Conservation (phyloP, 176 grass and related monocot genomes). For the Oryza nivara region DNA sequence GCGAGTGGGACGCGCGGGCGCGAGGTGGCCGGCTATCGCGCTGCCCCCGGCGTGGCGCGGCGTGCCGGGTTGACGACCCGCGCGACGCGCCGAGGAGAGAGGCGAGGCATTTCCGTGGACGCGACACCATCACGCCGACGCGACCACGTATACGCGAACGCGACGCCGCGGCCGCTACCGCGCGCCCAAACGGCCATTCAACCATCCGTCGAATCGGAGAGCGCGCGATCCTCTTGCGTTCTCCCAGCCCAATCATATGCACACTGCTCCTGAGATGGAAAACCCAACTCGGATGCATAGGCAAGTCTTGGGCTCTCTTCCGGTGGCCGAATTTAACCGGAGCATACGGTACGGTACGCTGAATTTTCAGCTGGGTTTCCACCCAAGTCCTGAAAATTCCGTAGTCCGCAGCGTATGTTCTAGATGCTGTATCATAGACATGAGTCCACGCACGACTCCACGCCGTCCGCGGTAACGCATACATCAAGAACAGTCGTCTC, state of each 20-base stretch:
- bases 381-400: background rate
- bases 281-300: background rate
- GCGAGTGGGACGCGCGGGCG: too few species aligned
- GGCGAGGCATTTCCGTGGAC: background rate
- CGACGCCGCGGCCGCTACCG: background rate
- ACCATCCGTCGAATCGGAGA: too few species aligned
- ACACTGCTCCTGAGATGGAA: background rate
- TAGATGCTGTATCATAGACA: background rate
- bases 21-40: too few species aligned
- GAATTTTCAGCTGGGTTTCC: background rate
- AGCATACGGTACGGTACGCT: too few species aligned
- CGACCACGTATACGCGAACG: background rate
- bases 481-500: slow-evolving; percentile 2
- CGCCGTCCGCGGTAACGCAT: background rate
- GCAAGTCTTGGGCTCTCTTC: background rate
- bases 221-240: too few species aligned
- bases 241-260: too few species aligned
- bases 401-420: background rate
- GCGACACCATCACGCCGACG: background rate
- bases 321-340: too few species aligned
- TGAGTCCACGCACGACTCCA: background rate
- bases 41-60: too few species aligned
- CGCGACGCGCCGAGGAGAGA: background rate
- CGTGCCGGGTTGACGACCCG: background rate
- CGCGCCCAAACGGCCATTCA: too few species aligned